These are phyloP conservation scores for Mangifera indica DNA, from an alignment of 345 rosid species.

Conservation along the genomic window DNA sequence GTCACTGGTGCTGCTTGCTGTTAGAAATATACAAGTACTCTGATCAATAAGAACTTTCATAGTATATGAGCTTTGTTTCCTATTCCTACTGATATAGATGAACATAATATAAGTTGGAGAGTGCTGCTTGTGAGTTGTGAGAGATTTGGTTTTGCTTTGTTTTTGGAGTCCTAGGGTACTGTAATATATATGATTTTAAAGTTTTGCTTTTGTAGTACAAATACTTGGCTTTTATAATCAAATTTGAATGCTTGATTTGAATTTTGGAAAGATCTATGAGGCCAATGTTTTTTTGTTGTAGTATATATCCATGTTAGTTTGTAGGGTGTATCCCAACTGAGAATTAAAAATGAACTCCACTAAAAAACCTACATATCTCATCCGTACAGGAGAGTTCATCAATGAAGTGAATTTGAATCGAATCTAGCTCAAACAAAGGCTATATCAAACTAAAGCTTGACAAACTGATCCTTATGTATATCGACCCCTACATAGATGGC, in stretches of 20 bases:
- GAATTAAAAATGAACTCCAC: neutral
- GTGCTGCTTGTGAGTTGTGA: too few species aligned
- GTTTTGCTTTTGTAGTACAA: neutral
- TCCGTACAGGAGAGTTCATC: too few species aligned
- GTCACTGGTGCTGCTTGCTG: neutral
- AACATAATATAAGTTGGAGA: too few species aligned
- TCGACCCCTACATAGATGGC: too few species aligned
- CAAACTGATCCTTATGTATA: too few species aligned
- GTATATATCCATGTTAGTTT: neutral
- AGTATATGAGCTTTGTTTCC: neutral
- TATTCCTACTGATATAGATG: neutral
- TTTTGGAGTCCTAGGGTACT: too few species aligned
- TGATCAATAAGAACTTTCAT: conserved; percentile 4
- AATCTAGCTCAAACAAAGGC: too few species aligned
- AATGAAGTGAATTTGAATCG: too few species aligned
- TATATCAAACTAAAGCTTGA: too few species aligned
- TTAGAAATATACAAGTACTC: neutral
- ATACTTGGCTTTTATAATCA: too few species aligned
- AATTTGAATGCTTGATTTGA: neutral
- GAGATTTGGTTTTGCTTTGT: too few species aligned
- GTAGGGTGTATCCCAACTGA: neutral
- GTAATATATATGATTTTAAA: neutral
- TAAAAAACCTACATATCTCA: neutral
- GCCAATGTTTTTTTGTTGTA: neutral
- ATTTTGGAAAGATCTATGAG: too few species aligned